Percentiles rank a stretch among this genome's conserved stretches.
These are phyloP conservation scores for Candida mattraensis DNA, from an alignment of 805 yeast genomes.

Conservation along the genomic window DNA sequence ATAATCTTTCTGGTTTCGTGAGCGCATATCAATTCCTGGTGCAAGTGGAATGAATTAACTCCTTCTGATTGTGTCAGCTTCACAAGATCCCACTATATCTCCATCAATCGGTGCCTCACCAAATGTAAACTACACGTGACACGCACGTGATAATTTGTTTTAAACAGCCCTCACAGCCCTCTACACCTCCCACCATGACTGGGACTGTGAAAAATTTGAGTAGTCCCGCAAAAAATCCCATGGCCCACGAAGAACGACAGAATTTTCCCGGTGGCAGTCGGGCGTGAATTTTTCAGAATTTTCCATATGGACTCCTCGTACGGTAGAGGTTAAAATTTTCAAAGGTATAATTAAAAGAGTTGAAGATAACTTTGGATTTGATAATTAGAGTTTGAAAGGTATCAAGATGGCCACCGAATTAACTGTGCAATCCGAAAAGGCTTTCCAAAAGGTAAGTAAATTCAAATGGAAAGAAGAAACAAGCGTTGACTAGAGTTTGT, in stretches of 20 bases:
- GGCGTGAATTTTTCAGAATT: constrained; percentile 9
- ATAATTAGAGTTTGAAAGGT: no score
- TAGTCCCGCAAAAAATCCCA: constrained; percentile 1
- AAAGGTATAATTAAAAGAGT: constrained; percentile 11
- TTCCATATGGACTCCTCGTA: constrained; percentile 3
- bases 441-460: constrained; percentile 97
- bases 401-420: constrained; percentile 96
- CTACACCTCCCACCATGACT: constrained; percentile 2
- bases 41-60: no score
- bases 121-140: constrained; percentile 8
- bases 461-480: neutral
- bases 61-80: no score
- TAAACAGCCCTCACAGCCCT: neutral
- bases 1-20: no score
- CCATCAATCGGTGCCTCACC: constrained; percentile 9
- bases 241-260: neutral
- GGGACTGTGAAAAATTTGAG: constrained; percentile 8
- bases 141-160: constrained; percentile 3
- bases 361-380: no score
- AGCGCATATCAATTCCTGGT: no score
- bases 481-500: no score
- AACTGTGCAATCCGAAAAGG: constrained; percentile 99
- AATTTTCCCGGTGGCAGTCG: constrained; percentile 4
- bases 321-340: constrained; percentile 9
- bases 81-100: neutral